phyloP scores from a whole-genome alignment of 176 grass and related monocot genomes.

The Raddia distichophylla region DNA sequence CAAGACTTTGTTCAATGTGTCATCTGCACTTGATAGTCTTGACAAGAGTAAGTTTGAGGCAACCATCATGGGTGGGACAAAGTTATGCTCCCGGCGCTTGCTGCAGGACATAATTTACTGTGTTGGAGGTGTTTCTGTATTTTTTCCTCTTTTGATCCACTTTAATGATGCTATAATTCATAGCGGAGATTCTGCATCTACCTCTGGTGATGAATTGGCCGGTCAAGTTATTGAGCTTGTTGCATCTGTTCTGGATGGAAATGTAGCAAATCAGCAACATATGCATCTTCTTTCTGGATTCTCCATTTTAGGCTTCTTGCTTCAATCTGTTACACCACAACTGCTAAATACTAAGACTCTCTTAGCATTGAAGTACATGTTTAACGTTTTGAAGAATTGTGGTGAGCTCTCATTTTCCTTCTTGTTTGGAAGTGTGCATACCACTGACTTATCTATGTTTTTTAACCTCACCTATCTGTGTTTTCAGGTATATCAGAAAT shows the following conservation, averaged over 20 bases:
- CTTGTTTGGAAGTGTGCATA: conserved; percentile 45
- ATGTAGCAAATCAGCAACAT: conserved; percentile 95
- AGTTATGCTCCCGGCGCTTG: conserved; percentile 78
- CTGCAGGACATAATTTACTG: conserved; percentile 98
- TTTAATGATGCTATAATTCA: conserved; percentile 68
- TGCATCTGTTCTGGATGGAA: conserved; percentile 96
- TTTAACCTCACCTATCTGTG: conserved; percentile 22
- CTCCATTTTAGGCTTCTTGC: conserved; percentile 85
- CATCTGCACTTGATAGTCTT: conserved; percentile 64
- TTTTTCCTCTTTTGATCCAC: conserved; percentile 94
- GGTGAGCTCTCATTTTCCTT: conserved; percentile 55
- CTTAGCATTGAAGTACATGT: conserved; percentile 82
- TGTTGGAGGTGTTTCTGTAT: conserved; percentile 95
- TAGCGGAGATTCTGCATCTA: conserved; percentile 39
- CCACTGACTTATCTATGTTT: conserved; percentile 37
- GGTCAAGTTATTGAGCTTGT: conserved; percentile 92
- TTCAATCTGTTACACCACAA: conserved; percentile 80
- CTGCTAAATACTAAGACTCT: conserved; percentile 84
- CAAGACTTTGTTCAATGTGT: conserved; percentile 85
- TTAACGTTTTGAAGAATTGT: conserved; percentile 72
- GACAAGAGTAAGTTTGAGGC: conserved; percentile 89
- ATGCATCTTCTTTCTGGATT: conserved; percentile 99
- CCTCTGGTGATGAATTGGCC: conserved; percentile 60
- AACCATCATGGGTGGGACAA: conserved; percentile 80
- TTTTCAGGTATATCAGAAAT: conserved; percentile 80